These are phyloP conservation scores for Fusarium lyarnte DNA, from an alignment of 2,329 filamentous ascomycete species.

Conservation along the genomic window DNA sequence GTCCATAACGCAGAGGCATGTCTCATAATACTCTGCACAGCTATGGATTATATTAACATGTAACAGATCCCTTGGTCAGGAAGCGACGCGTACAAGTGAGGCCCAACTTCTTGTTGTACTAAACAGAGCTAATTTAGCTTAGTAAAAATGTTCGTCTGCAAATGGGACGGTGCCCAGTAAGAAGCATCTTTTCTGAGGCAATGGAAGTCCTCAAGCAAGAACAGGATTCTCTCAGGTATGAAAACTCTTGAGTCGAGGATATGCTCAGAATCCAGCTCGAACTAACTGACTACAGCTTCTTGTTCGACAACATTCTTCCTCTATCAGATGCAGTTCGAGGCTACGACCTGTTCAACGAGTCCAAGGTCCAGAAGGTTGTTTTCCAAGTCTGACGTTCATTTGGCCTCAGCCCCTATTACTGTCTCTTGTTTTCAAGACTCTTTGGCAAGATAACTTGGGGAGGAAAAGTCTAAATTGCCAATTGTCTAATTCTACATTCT, in stretches of 20 bases:
- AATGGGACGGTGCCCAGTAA: slow-evolving; percentile 81
- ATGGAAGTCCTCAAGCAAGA: slow-evolving; percentile 71
- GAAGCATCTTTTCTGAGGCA: slow-evolving; percentile 73
- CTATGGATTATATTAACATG: neutral
- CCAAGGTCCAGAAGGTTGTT: slow-evolving; percentile 78
- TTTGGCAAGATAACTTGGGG: fast-evolving
- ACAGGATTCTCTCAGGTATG: slow-evolving; percentile 72
- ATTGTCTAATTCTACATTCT: neutral
- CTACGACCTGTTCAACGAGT: slow-evolving; percentile 76
- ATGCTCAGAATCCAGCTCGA: neutral
- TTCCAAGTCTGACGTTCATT: slow-evolving; percentile 52
- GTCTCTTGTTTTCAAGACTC: fast-evolving
- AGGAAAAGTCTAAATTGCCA: neutral
- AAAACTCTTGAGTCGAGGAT: neutral
- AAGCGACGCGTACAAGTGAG: slow-evolving; percentile 67
- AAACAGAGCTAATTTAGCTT: slow-evolving; percentile 24
- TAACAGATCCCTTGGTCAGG: slow-evolving; percentile 72
- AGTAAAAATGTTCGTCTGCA: slow-evolving; percentile 79
- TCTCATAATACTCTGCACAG: fast-evolving
- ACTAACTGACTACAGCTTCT: slow-evolving; percentile 64
- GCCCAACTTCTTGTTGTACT: neutral
- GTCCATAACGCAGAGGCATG: slow-evolving; percentile 77
- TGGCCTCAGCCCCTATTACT: fast-evolving
- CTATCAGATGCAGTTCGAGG: slow-evolving; percentile 71
- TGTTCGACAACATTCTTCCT: slow-evolving; percentile 79